A percentile compares a stretch with the other conserved stretches of the same genome.
Conservation (phyloP, 768 basidiomycete genomes). For the Plicaturopsis crispa region DNA sequence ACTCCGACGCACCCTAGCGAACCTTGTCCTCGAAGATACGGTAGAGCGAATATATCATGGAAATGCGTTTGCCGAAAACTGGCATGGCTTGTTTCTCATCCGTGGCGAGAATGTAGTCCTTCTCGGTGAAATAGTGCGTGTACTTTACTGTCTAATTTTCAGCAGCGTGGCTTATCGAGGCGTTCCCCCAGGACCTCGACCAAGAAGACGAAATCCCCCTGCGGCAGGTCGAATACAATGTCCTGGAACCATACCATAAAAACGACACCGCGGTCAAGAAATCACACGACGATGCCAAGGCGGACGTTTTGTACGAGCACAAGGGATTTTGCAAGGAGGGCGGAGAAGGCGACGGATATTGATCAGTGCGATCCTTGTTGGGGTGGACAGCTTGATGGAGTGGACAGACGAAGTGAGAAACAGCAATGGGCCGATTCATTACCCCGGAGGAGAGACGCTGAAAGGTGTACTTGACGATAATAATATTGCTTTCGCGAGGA, state of each 20-base stretch:
- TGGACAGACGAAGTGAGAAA: background rate
- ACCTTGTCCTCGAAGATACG: slow-evolving; percentile 94
- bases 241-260: slow-evolving; percentile 66
- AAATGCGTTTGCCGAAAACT: slow-evolving; percentile 80
- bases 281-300: slow-evolving; percentile 74
- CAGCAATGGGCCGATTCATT: background rate
- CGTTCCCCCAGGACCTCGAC: slow-evolving; percentile 69
- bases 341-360: slow-evolving; percentile 95
- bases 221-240: slow-evolving; percentile 62
- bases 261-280: slow-evolving; percentile 69
- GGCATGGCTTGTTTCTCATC: slow-evolving; percentile 87
- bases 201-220: slow-evolving; percentile 83
- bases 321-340: slow-evolving; percentile 93
- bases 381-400: slow-evolving; percentile 9
- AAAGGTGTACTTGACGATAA: slow-evolving; percentile 6
- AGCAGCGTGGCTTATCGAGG: background rate
- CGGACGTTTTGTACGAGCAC: slow-evolving; percentile 74
- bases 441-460: background rate
- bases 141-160: slow-evolving; percentile 1
- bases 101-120: slow-evolving; percentile 98
- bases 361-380: slow-evolving; percentile 12
- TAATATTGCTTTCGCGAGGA: too few relatives aligned
- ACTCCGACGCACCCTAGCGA: slow-evolving; percentile 60
- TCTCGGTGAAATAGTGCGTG: slow-evolving; percentile 89
- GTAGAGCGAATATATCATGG: slow-evolving; percentile 92